These are phyloP conservation scores for Beverwykella pulmonaria DNA, from an alignment of 495 filamentous ascomycete genomes.

Conservation along the genomic window DNA sequence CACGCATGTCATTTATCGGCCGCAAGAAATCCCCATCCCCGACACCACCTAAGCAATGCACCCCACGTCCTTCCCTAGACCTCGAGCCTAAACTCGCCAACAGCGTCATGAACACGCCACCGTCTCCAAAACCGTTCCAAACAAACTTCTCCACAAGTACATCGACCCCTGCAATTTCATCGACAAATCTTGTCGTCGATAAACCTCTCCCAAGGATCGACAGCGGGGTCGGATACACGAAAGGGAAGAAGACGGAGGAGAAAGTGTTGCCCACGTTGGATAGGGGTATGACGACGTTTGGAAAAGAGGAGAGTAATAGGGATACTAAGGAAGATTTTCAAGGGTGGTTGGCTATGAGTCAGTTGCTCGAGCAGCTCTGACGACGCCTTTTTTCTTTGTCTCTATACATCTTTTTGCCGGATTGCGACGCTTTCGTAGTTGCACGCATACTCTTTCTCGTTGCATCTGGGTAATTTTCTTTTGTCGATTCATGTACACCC, in stretches of 20 bases:
- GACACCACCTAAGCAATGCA: background rate
- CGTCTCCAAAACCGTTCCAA: background rate
- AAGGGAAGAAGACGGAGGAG: background rate
- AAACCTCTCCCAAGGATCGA: conserved; percentile 6
- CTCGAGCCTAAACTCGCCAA: background rate
- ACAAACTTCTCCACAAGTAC: background rate
- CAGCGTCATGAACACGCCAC: background rate
- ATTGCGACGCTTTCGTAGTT: background rate
- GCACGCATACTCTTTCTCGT: background rate
- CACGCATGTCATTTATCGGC: background rate
- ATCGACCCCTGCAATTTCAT: background rate
- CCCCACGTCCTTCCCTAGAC: background rate
- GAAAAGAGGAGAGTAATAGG: background rate
- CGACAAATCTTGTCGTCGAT: background rate
- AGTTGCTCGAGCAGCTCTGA: conserved; percentile 9
- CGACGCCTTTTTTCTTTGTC: background rate
- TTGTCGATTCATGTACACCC: too few relatives aligned
- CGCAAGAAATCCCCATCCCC: background rate
- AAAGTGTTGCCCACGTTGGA: conserved; percentile 2
- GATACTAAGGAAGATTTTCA: background rate
- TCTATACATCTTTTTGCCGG: background rate
- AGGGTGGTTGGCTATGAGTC: conserved; percentile 9
- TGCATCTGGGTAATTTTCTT: background rate
- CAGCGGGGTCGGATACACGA: conserved; percentile 7
- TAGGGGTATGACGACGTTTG: background rate